Evolutionary conservation across 108 stramenopile species (phyloP).

Genomic region (Fragilariopsis cylindrus): DNA sequence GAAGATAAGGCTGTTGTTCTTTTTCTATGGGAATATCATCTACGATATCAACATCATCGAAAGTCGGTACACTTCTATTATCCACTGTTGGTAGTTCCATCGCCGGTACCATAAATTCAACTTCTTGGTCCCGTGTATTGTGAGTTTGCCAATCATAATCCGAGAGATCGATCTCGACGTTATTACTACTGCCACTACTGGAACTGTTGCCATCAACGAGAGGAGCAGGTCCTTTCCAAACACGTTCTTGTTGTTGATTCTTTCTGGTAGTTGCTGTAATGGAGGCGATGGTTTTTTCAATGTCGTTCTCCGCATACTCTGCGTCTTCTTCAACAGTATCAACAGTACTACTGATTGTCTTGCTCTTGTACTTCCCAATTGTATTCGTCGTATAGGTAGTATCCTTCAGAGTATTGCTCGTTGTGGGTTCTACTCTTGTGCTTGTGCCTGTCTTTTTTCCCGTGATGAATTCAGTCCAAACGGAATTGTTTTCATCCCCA

Average conservation of each 20-base stretch:
- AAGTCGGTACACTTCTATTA: too few relatives aligned
- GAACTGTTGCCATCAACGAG: background rate
- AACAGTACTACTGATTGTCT: background rate
- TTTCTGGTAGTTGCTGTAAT: too few relatives aligned
- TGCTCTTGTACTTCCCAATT: background rate
- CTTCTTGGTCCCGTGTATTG: background rate
- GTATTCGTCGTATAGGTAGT: background rate
- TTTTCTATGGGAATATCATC: background rate
- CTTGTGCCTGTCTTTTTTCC: background rate
- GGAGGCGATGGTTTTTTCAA: too few relatives aligned
- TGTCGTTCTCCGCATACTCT: too few relatives aligned
- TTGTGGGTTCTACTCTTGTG: background rate
- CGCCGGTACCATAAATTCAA: background rate
- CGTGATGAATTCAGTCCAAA: slow-evolving; percentile 15
- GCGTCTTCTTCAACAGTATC: too few relatives aligned
- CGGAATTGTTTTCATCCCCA: slow-evolving; percentile 2
- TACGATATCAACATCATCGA: background rate
- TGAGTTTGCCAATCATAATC: background rate
- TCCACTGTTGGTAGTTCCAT: too few relatives aligned
- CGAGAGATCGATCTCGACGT: slow-evolving; percentile 11
- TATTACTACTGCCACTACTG: background rate
- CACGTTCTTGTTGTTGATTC: background rate
- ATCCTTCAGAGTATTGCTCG: background rate
- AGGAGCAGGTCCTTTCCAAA: background rate
- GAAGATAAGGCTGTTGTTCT: background rate